A percentile compares a stretch with the other conserved stretches of the same genome.
Evolutionary conservation across 2,329 filamentous ascomycete species (phyloP).

Genomic region (Penicillium fuscoglaucum): DNA sequence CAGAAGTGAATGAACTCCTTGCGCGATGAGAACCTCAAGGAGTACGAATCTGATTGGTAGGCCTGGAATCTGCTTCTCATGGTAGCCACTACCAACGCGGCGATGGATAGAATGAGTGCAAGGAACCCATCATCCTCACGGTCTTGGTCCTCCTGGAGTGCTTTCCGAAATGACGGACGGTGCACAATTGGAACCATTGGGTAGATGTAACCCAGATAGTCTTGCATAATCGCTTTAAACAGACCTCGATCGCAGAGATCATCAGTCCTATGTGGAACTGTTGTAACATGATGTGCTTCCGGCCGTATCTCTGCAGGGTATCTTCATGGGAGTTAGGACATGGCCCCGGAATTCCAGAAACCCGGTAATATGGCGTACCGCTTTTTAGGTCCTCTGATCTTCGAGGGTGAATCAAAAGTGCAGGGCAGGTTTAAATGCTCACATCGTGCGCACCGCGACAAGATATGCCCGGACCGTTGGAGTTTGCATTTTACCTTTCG

Average conservation of each 20-base stretch:
- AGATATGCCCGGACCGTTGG: not conserved
- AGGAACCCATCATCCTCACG: not conserved
- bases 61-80: not conserved
- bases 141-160: not conserved
- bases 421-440: not conserved
- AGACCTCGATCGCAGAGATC: not conserved
- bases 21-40: not conserved
- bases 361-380: not conserved
- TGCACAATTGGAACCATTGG: not conserved
- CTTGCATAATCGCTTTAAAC: not conserved
- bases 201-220: not conserved
- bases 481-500: not conserved
- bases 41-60: not conserved
- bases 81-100: not conserved
- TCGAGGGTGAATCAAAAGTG: not conserved
- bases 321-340: not conserved
- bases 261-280: not conserved
- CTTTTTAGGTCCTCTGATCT: not conserved
- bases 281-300: not conserved
- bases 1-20: not conserved
- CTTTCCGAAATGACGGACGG: not conserved
- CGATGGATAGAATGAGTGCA: not conserved
- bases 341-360: not conserved
- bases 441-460: not conserved
- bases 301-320: not conserved